Percentiles rank a stretch among this genome's conserved stretches.
These are phyloP conservation scores for Clitopilus passeckerianus DNA, from an alignment of 768 basidiomycete genomes.

Conservation along the genomic window DNA sequence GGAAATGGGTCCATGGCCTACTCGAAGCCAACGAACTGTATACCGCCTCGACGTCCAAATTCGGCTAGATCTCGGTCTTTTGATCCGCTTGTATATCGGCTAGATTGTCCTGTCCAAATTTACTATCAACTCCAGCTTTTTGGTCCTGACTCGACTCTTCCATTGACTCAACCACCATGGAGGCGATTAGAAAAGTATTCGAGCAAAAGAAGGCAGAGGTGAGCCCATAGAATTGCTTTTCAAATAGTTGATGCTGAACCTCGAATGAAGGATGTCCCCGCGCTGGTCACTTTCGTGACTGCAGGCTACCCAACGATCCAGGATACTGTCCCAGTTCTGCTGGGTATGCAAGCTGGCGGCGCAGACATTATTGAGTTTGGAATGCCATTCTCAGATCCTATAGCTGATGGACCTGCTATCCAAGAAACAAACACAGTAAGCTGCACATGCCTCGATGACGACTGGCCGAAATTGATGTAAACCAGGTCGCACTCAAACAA, in stretches of 20 bases:
- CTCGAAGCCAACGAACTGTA: background rate
- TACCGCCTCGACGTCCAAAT: constrained; percentile 1
- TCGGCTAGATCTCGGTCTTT: constrained; percentile 7
- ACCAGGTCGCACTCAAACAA: constrained; percentile 80
- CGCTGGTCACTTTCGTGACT: constrained; percentile 86
- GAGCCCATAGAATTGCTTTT: constrained; percentile 1
- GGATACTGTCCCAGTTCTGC: constrained; percentile 82
- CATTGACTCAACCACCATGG: constrained; percentile 39
- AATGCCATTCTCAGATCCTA: constrained; percentile 93
- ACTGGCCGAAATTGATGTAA: constrained; percentile 4
- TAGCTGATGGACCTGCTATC: constrained; percentile 92
- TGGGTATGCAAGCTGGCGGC: constrained; percentile 92
- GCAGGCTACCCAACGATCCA: constrained; percentile 81
- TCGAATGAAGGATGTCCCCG: constrained; percentile 43
- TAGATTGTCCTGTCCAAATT: background rate
- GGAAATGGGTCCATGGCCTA: background rate
- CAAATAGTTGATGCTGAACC: background rate
- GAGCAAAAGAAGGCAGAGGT: constrained; percentile 59
- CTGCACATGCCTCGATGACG: constrained; percentile 7
- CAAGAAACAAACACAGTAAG: constrained; percentile 91
- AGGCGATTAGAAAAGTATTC: constrained; percentile 67
- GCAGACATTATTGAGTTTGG: constrained; percentile 95
- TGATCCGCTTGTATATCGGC: constrained; percentile 18
- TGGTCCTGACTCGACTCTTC: constrained; percentile 1
- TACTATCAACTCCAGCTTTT: constrained; percentile 13